phyloP scores from a whole-genome alignment of 306 rosid species.

The Cucumis hystrix region DNA sequence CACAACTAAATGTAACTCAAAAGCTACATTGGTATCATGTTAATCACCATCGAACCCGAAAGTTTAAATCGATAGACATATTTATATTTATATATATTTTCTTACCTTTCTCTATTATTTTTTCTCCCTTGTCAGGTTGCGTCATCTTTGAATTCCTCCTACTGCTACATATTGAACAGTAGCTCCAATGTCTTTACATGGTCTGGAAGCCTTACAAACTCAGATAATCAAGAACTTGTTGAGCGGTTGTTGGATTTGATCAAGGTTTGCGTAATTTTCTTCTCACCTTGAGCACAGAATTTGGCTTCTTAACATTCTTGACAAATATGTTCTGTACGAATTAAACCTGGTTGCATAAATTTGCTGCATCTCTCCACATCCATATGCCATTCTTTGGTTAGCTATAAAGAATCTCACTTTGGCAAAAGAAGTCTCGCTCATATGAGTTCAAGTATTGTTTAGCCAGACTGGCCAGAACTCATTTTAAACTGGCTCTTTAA shows the following conservation, averaged over 20 bases:
- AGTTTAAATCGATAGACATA: background rate
- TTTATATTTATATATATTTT: background rate
- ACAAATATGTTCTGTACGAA: background rate
- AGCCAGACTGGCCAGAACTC: background rate
- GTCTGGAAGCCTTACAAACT: slow-evolving; percentile 60
- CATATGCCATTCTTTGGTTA: background rate
- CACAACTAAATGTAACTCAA: background rate
- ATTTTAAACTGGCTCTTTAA: background rate
- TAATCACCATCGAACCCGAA: background rate
- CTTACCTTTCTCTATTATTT: background rate
- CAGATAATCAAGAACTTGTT: slow-evolving; percentile 68
- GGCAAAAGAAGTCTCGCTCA: background rate
- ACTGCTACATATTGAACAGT: slow-evolving; percentile 71
- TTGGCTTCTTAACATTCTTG: background rate
- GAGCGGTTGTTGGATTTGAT: slow-evolving; percentile 91
- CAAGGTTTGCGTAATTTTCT: slow-evolving; percentile 38
- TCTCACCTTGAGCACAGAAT: slow-evolving; percentile 5
- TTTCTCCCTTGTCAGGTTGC: slow-evolving; percentile 40
- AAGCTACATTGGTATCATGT: background rate
- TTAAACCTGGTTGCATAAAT: background rate
- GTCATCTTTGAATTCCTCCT: slow-evolving; percentile 85
- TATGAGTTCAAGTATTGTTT: background rate
- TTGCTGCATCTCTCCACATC: background rate
- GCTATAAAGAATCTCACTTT: background rate
- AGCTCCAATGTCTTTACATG: slow-evolving; percentile 60